Evolutionary conservation across 192 early-diverging fungal genomes (phyloP).

Genomic region (Coemansia guatemalensis): DNA sequence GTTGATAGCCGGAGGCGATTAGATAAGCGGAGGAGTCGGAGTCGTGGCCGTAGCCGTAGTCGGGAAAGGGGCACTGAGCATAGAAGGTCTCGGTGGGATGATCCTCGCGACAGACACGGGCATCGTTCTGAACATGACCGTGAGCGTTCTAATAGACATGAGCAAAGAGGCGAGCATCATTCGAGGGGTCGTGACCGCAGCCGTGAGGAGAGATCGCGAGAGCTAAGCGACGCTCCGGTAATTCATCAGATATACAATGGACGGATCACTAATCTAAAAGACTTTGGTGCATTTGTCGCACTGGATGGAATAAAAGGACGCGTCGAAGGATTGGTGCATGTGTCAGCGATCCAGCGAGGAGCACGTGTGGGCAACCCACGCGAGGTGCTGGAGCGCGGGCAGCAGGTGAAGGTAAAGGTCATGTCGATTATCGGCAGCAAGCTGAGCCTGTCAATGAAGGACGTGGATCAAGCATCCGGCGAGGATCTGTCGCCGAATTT

Average conservation of each 20-base stretch:
- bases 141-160: neutral
- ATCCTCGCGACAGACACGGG: conserved; percentile 31
- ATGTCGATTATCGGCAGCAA: conserved; percentile 84
- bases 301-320: conserved; percentile 77
- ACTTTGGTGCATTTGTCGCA: conserved; percentile 92
- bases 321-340: conserved; percentile 90
- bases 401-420: conserved; percentile 91
- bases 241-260: conserved; percentile 94
- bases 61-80: neutral
- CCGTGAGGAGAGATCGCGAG: conserved; percentile 1
- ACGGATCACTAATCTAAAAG: conserved; percentile 76
- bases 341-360: conserved; percentile 66
- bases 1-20: neutral
- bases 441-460: conserved; percentile 90
- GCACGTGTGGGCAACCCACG: conserved; percentile 73
- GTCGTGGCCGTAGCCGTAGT: conserved; percentile 14
- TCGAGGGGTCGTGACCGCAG: neutral
- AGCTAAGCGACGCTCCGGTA: conserved; percentile 76
- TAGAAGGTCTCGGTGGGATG: conserved; percentile 34
- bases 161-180: neutral
- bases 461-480: conserved; percentile 93
- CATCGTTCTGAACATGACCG: neutral
- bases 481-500: conserved; percentile 83
- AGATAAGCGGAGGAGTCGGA: conserved; percentile 20
- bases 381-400: conserved; percentile 83